Evolutionary conservation across 2,329 filamentous ascomycete genomes (phyloP), one percentile per base, ranked within the genome.

Genomic region (Fusarium poae): DNA sequence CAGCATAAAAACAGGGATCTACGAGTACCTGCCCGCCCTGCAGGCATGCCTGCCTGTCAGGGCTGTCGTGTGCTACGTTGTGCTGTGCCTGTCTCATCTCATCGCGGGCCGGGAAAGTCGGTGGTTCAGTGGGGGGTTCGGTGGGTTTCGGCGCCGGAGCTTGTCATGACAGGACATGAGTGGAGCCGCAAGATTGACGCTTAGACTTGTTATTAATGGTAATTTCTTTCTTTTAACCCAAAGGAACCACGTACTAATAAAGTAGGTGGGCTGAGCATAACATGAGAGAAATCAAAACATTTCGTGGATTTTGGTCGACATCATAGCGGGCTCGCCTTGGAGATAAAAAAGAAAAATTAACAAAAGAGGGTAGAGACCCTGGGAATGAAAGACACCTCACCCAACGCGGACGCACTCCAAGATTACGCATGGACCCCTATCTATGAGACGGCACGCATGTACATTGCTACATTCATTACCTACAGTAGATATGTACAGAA

Each of bases 181-280:
- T 70, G 67, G 63, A 61, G 40, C 48, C 44, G 34, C 39, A 48
- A 46, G 45, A 61, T 70, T 57, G 57, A 70, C 54, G 55, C 62
- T 57, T 39, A 39, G 35, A 21, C n/a, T 20, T 39, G 12, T 64
- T 62, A 50, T 50, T 61, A 45, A 44, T 37, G 64, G 44, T 52
- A 63, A 32, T 70, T 32, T 39, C 53, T 43, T 50, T 59, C 50
- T 40, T 50, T 59, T 39, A 58, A 58, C 51, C 65, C 51, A 51
- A 51, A 25, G 46, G 21, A 49, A 66, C 66, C 66, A 69, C 66
- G 50, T 65, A 68, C 35, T 39, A 21, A 39, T 21, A 13, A 39
- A n/a, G 65, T 43, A 40, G 21, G 45, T 68, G 66, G 66, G 62
- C 66, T 69, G 61, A 69, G 62, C 39, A 65, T 15, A 53, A 42